These are phyloP conservation scores for Brassica hybrid DNA, from an alignment of 441 rosid genomes.

Conservation along the genomic window DNA sequence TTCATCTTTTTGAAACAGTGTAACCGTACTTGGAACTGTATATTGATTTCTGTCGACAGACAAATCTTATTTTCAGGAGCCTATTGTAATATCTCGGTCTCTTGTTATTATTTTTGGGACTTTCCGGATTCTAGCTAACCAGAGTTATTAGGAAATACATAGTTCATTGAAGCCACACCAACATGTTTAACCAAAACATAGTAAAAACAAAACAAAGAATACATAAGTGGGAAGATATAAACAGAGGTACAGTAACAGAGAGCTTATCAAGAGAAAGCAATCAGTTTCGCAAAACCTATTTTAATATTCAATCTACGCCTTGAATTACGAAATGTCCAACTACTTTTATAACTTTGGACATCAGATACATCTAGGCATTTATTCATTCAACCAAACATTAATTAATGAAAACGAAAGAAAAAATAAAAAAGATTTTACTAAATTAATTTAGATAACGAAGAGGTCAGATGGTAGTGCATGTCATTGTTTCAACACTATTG, in stretches of 20 bases:
- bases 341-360: constrained; percentile 22
- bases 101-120: too few species aligned
- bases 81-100: too few species aligned
- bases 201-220: not conserved
- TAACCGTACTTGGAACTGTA: too few species aligned
- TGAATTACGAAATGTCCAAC: constrained; percentile 34
- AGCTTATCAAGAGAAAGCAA: constrained; percentile 6
- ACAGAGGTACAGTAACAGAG: constrained; percentile 27
- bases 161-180: not conserved
- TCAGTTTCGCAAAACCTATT: constrained; percentile 30
- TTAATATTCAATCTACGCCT: constrained; percentile 12
- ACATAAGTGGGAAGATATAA: not conserved
- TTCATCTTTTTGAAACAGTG: too few species aligned
- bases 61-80: too few species aligned
- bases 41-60: too few species aligned
- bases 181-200: not conserved
- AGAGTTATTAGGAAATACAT: too few species aligned
- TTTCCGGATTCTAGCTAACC: too few species aligned
- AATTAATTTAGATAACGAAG: not conserved
- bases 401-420: not conserved
- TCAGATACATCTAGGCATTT: constrained; percentile 25
- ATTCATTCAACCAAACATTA: not conserved
- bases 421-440: not conserved
- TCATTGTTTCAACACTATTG: constrained; percentile 9
- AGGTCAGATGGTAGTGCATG: constrained; percentile 23